Evolutionary conservation across 2,329 filamentous ascomycete genomes (phyloP), one percentile per base, ranked within the genome.

Genomic region (Fusarium hostae): DNA sequence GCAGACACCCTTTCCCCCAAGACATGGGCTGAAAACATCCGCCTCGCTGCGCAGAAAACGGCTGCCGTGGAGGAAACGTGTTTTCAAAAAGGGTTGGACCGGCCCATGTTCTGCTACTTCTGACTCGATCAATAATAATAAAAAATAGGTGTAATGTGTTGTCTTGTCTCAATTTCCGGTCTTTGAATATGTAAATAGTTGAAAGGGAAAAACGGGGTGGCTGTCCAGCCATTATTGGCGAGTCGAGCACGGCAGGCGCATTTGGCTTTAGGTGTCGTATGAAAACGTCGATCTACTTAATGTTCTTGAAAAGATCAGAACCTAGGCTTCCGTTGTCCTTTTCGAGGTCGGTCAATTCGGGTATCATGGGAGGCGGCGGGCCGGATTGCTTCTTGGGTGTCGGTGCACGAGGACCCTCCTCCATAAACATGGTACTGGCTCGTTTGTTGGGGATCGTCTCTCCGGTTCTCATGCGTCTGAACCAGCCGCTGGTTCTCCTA

Each of bases 341-440:
- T 73, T 88, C 83, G 60, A 89, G 81, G 52, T 85, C 83, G 74
- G 80, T 83, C 54, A 90, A 81, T 76, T 90, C 88, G 24, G 88
- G 88, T 55, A 90, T 89, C 86, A 86, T 89, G 28, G 88, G 88
- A 40, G 88, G 87, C 61, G 88, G 88, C 12, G 88, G 87, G 15
- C 85, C 86, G 39, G 78, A 70, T 9, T 82, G 78, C 68, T 84
- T 84, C 75, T 77, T 75, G 52, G 70, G 59, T 43, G 77, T 75
- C 58, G 79, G 72, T 32, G 73, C 59, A 13, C 67, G 68, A 54
- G 78, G 65, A 30, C 77, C 58, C 50, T 83, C 80, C 48, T 85
- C 81, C 61, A 73, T 51, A 47, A 84, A 81, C 50, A 84, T 70
- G 63, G 84, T 76, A 75, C 83, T 86, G 48, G 82, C 75, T 43